Conservation (phyloP, 2,329 filamentous ascomycete genomes). For the Nigrospora osmanthi region DNA sequence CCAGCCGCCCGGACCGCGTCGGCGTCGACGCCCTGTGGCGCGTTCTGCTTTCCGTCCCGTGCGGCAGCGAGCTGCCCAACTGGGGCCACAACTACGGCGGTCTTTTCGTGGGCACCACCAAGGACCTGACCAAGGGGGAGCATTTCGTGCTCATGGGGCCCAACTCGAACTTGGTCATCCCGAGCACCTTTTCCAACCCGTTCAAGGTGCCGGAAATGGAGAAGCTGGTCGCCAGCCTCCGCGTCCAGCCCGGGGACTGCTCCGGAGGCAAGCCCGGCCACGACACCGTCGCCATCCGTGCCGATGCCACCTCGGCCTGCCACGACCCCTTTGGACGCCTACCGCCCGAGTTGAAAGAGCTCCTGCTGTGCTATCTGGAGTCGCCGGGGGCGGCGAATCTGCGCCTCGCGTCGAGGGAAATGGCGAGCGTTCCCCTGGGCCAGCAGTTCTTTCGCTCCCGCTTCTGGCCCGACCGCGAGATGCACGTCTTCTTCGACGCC, state of each 20-base stretch:
- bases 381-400: conserved; percentile 8
- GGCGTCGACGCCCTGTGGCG: conserved; percentile 15
- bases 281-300: too few species aligned
- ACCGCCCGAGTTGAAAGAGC: conserved; percentile 12
- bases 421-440: conserved; percentile 10
- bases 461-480: conserved; percentile 14
- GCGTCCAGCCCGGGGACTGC: conserved; percentile 3
- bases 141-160: conserved; percentile 8
- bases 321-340: conserved; percentile 11
- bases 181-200: conserved; percentile 13
- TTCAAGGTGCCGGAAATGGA: conserved; percentile 13
- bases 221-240: conserved; percentile 4
- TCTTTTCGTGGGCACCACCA: conserved; percentile 8
- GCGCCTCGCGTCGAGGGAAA: conserved; percentile 13
- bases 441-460: conserved; percentile 15
- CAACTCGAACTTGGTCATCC: conserved; percentile 10
- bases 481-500: conserved; percentile 14
- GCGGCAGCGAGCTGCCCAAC: conserved; percentile 10
- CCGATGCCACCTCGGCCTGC: too few species aligned
- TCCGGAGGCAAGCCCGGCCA: too few species aligned
- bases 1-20: conserved; percentile 8
- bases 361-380: conserved; percentile 12
- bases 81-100: conserved; percentile 18
- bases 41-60: conserved; percentile 14
- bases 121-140: conserved; percentile 4